Evolutionary conservation across 1,284 basidiomycete species (phyloP), one percentile per base, ranked within the genome.

Genomic region (Ganoderma lucidum): DNA sequence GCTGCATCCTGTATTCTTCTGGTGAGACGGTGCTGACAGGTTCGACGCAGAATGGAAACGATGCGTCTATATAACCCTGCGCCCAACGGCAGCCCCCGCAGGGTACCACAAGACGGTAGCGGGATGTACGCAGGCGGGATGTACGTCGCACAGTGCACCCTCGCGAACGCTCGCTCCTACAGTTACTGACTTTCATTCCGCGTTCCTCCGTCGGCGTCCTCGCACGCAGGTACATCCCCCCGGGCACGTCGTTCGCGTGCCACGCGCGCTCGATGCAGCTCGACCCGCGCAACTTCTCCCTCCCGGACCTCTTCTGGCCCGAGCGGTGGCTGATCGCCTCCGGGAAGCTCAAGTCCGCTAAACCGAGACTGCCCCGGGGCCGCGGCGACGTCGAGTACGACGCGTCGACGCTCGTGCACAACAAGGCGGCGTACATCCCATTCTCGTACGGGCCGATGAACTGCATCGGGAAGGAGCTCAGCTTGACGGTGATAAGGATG

Each of bases 371-470:
- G 10, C 48, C 48, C 10, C 19, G 45, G 4, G 44, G 15, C 15
- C 14, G 15, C 23, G 10, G 1, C 23, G 48, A 8, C 48, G 23
- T 28, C 2, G 48, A 51, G 48, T 51, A 51, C 23, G 48, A 51
- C 23, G 48, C 48, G 1, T 23, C 23, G 48, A 51, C 23, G 48
- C 48, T 51, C 10, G 23, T 28, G 48, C 48, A 51, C 23, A 51
- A 51, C 48, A 28, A 14, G 48, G 12, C 23, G 23, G 48, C 48
- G 48, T 51, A 51, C 48, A 51, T 51, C 48, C 48, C 48, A 12
- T 51, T 51, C 48, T 51, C 48, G 23, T 51, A 51, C 48, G 48
- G 48, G 23, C 48, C 48, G 48, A 51, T 51, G 48, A 51, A 51
- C 48, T 51, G 48, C 48, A 28, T 51, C 23, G 48, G 48, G 23